phyloP scores from a whole-genome alignment of 257 asterid species.

The Nicotiana tabacum region DNA sequence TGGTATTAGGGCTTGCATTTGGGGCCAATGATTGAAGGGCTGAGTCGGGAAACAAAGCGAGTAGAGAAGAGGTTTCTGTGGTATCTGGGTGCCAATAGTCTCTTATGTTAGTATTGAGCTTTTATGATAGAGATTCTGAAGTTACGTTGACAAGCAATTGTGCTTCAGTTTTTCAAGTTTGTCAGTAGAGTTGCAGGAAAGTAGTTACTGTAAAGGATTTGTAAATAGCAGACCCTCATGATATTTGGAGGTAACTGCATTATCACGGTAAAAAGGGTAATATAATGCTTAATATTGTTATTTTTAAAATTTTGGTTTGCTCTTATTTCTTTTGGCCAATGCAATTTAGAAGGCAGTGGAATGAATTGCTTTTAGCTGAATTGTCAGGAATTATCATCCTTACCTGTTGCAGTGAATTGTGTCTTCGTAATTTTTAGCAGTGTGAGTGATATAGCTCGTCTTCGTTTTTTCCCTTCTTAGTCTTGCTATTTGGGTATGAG shows the following conservation, averaged over 20 bases:
- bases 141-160: slow-evolving; percentile 5
- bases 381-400: too few relatives aligned
- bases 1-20: slow-evolving; percentile 55
- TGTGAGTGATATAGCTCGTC: not conserved
- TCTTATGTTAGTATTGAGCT: not conserved
- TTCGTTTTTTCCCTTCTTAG: not conserved
- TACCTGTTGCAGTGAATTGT: too few relatives aligned
- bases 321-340: not conserved
- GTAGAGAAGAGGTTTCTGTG: not conserved
- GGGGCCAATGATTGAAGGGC: slow-evolving; percentile 53
- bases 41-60: not conserved
- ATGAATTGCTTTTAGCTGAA: not conserved
- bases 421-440: too few relatives aligned
- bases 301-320: not conserved
- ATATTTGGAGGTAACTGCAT: not conserved
- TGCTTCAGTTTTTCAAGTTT: slow-evolving; percentile 8
- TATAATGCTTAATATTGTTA: not conserved
- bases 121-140: slow-evolving; percentile 10
- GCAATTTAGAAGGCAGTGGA: not conserved
- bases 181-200: not conserved
- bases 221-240: slow-evolving; percentile 5
- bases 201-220: not conserved
- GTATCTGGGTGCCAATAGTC: not conserved
- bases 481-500: not conserved
- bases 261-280: not conserved